phyloP scores from a whole-genome alignment of 805 yeast genomes.

The Metschnikowia bowlesiae region DNA sequence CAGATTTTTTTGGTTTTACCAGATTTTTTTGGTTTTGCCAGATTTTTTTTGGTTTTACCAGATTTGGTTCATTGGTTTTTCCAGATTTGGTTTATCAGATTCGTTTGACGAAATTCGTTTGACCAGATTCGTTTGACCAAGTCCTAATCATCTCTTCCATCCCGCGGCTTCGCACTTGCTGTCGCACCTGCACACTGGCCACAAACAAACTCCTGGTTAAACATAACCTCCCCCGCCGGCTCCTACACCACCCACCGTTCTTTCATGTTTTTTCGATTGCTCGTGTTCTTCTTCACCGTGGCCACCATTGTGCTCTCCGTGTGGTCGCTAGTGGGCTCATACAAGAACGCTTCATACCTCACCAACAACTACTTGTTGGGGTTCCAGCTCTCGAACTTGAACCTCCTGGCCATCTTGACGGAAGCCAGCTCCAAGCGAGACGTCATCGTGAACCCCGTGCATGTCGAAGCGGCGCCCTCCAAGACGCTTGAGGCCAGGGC shows the following conservation, averaged over 20 bases:
- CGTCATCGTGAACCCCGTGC: not conserved
- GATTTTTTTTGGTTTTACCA: too few relatives aligned
- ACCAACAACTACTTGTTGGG: slow-evolving; percentile 34
- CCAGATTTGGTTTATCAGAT: too few relatives aligned
- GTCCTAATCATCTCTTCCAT: too few relatives aligned
- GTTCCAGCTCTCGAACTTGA: slow-evolving; percentile 30
- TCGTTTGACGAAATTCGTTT: too few relatives aligned
- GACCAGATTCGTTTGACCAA: too few relatives aligned
- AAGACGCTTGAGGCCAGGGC: slow-evolving; percentile 4
- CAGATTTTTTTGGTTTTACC: too few relatives aligned
- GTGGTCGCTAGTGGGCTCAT: slow-evolving; percentile 39
- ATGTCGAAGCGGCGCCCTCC: not conserved
- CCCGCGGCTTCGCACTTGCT: not conserved
- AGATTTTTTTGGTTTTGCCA: too few relatives aligned
- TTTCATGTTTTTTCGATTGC: slow-evolving; percentile 26
- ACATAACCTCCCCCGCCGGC: too few relatives aligned
- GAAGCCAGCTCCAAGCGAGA: slow-evolving; percentile 5
- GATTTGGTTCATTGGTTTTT: too few relatives aligned
- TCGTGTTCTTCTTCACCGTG: slow-evolving; percentile 30
- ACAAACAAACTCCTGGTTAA: not conserved
- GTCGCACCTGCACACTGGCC: not conserved
- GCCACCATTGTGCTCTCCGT: slow-evolving; percentile 28
- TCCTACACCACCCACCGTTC: too few relatives aligned
- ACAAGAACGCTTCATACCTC: slow-evolving; percentile 29
- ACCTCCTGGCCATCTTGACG: slow-evolving; percentile 28